Evolutionary conservation across 805 yeast genomes (phyloP).

Genomic region (Starmerella roubikii): DNA sequence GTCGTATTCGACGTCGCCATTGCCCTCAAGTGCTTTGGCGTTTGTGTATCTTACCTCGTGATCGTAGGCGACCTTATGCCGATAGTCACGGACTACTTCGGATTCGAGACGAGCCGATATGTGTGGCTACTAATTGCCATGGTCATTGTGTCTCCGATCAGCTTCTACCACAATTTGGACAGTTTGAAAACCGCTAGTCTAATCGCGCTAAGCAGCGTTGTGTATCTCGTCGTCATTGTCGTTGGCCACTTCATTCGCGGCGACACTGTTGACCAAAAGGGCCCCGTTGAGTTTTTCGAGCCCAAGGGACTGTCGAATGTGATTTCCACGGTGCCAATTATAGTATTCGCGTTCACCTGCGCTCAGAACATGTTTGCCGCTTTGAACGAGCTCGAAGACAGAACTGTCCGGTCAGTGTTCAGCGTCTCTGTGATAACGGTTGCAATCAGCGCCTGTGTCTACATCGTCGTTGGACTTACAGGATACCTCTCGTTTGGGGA

Average conservation of each 20-base stretch:
- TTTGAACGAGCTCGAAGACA: conserved; percentile 53
- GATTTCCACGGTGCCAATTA: conserved; percentile 74
- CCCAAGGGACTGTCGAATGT: conserved; percentile 34
- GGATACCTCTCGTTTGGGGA: conserved; percentile 86
- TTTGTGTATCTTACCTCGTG: conserved; percentile 59
- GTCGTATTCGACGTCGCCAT: conserved; percentile 61
- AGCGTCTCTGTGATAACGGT: conserved; percentile 42
- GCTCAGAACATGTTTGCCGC: conserved; percentile 91
- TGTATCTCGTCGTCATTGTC: conserved; percentile 60
- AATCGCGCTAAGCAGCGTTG: conserved; percentile 69
- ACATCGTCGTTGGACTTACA: conserved; percentile 57
- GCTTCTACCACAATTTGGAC: conserved; percentile 61
- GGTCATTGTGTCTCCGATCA: conserved; percentile 43
- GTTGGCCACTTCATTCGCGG: conserved; percentile 50
- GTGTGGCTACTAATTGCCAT: conserved; percentile 18
- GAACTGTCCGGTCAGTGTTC: conserved; percentile 30
- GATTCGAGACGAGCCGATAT: conserved; percentile 34
- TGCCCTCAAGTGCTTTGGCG: conserved; percentile 68
- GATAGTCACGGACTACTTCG: conserved; percentile 26
- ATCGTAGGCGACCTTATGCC: conserved; percentile 70
- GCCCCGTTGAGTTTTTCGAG: conserved; percentile 35
- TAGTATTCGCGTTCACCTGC: conserved; percentile 89
- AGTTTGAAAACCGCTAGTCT: conserved; percentile 77
- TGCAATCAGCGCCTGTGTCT: conserved; percentile 45
- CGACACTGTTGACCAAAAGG: conserved; percentile 40